Base-by-base conservation (phyloP, 176 grass and related monocot genomes). In the Pontederia crassipes region DNA sequence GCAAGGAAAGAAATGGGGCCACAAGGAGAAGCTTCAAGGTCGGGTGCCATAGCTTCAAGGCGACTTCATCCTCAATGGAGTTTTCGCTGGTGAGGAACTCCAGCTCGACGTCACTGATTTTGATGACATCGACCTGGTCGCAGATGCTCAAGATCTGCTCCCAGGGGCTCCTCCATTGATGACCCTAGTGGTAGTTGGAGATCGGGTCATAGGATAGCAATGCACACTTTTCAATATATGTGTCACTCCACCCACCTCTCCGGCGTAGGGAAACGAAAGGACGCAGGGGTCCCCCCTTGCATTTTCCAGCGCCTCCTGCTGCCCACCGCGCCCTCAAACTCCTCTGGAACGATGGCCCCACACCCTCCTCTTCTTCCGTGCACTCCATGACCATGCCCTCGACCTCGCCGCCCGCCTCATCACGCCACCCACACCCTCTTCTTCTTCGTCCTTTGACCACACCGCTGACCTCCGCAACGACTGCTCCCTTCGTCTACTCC, bases 281-380 rank as follows among this genome's bases (percentile, higher is more conserved):
- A 67, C 32, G 52, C 71, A 15, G 62, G 66, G 20, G 20, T 24
- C 0, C 20, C 20, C 20, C 20, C 20, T 1, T 24, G 20, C 20
- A 24, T 24, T 27, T 72, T 3, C 59, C 75, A 46, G 61, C 75
- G 11, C 24, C 67, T 3, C 28, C 71, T 18, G 67, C 82, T 13
- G 83, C 72, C 40, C 72, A 86, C 72, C 15, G 77, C 64, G 81
- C 87, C 69, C 67, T 89, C 68, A 95, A 87, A 74, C 77, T 81
- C 57, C 80, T 95, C 48, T 89, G 86, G 68, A 80, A 89, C 35
- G 82, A 95, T 65, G 80, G 57, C 80, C 83, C 10, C 77, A 81
- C 64, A 86, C 86, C 86, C 90, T 95, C 48, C 91, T 95, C 78
- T 95, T 95, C 83, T 90, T 95, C 77, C 71, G 79, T 61, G 80